A percentile compares a stretch with the other conserved stretches of the same genome.
Evolutionary conservation across 352 stramenopile genomes (phyloP).

Genomic region (Pythium dissotocum): DNA sequence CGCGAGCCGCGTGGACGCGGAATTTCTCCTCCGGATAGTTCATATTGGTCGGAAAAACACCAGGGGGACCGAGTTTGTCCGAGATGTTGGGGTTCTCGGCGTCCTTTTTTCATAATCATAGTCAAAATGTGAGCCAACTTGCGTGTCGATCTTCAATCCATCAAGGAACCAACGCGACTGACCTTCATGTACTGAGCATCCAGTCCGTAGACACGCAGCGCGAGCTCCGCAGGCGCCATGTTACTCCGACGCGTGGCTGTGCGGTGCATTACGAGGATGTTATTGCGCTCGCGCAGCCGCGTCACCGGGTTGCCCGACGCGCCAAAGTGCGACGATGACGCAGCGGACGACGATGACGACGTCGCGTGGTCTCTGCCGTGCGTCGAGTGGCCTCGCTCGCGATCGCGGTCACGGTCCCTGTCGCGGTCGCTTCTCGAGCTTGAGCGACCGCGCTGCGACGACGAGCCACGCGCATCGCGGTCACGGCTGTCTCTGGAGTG

Average conservation of each 20-base stretch:
- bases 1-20: conserved; percentile 68
- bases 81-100: conserved; percentile 62
- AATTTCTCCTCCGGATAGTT: conserved; percentile 85
- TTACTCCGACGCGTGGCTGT: conserved; percentile 47
- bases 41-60: conserved; percentile 74
- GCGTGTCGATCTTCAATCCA: background rate
- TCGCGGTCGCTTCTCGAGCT: conserved; percentile 18
- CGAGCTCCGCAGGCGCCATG: conserved; percentile 50
- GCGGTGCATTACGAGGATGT: conserved; percentile 78
- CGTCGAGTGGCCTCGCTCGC: conserved; percentile 9
- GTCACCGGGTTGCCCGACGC: conserved; percentile 49
- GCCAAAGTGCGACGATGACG: conserved; percentile 43
- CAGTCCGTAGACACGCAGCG: conserved; percentile 61
- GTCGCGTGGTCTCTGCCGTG: conserved; percentile 28
- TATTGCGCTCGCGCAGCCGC: conserved; percentile 65
- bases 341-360: conserved; percentile 23
- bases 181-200: conserved; percentile 80
- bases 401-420: conserved; percentile 30
- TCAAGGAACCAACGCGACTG: conserved; percentile 6
- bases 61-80: conserved; percentile 68
- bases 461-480: conserved; percentile 21
- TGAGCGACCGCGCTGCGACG: conserved; percentile 24
- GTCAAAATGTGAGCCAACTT: background rate
- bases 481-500: conserved; percentile 21
- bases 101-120: conserved; percentile 38